Evolutionary conservation across 2,329 filamentous ascomycete species (phyloP).

Genomic region (Juglanconis juglandina): DNA sequence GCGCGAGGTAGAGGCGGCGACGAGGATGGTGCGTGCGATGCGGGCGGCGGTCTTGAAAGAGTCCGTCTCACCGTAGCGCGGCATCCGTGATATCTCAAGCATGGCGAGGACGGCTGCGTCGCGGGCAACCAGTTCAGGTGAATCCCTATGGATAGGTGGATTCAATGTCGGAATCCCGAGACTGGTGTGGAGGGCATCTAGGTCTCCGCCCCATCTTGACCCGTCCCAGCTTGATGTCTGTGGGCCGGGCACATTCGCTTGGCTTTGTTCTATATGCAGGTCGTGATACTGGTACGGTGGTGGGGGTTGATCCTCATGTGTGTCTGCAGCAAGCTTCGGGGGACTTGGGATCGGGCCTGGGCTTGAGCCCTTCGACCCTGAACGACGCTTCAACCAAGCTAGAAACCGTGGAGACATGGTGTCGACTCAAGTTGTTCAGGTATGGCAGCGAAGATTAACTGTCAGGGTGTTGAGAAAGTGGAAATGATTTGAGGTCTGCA

Average conservation of each 20-base stretch:
- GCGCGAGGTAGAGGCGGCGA: background rate
- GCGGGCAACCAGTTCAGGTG: background rate
- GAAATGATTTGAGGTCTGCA: background rate
- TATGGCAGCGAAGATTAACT: background rate
- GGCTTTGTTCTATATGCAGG: background rate
- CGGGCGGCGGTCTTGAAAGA: background rate
- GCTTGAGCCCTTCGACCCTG: background rate
- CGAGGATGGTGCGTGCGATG: background rate
- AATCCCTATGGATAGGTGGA: background rate
- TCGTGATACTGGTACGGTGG: background rate
- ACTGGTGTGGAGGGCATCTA: background rate
- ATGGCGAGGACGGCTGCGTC: background rate
- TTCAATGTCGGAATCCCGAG: background rate
- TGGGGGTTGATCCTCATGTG: background rate
- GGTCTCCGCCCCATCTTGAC: background rate
- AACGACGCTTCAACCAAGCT: background rate
- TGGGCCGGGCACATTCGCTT: background rate
- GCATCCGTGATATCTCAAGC: background rate
- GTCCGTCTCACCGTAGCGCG: background rate
- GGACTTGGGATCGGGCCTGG: background rate
- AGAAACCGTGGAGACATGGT: background rate
- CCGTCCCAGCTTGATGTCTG: background rate
- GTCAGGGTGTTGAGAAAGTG: background rate
- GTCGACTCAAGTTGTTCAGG: background rate
- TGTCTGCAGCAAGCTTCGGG: background rate